Conservation (phyloP, 2,329 filamentous ascomycete species). For the Nemania abortiva region DNA sequence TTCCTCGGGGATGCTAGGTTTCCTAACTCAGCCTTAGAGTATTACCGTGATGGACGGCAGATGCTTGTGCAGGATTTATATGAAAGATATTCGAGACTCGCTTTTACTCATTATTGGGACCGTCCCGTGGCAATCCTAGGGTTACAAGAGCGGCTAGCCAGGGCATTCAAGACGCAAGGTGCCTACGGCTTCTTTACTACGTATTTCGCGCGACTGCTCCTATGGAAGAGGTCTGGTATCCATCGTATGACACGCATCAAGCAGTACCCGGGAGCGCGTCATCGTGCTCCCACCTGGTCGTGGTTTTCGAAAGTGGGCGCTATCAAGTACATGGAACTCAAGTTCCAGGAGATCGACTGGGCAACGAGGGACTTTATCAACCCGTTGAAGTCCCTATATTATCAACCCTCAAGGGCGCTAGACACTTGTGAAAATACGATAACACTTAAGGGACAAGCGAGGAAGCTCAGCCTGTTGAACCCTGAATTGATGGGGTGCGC, state of each 20-base stretch:
- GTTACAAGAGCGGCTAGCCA: constrained; percentile 34
- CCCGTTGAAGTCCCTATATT: no score
- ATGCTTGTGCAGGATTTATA: constrained; percentile 34
- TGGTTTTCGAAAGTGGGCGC: constrained; percentile 41
- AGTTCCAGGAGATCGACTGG: constrained; percentile 33
- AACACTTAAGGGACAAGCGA: no score
- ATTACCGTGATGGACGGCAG: constrained; percentile 29
- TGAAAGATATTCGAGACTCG: constrained; percentile 30
- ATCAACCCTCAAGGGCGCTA: no score
- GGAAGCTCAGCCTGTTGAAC: no score
- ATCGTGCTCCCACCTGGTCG: constrained; percentile 33
- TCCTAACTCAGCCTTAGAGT: constrained; percentile 28
- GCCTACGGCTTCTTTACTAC: constrained; percentile 37
- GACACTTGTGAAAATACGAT: no score
- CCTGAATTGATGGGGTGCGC: no score
- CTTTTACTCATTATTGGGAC: constrained; percentile 30
- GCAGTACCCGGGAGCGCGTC: constrained; percentile 21
- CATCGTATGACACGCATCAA: constrained; percentile 31
- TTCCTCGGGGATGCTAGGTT: constrained; percentile 51
- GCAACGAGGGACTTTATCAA: no score
- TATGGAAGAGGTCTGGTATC: constrained; percentile 27
- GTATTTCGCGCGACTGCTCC: constrained; percentile 30
- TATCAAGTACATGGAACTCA: constrained; percentile 35
- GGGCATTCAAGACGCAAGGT: constrained; percentile 32
- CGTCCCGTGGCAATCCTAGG: constrained; percentile 37